Conservation (phyloP, 306 rosid genomes). For the Dalbergia oliveri region DNA sequence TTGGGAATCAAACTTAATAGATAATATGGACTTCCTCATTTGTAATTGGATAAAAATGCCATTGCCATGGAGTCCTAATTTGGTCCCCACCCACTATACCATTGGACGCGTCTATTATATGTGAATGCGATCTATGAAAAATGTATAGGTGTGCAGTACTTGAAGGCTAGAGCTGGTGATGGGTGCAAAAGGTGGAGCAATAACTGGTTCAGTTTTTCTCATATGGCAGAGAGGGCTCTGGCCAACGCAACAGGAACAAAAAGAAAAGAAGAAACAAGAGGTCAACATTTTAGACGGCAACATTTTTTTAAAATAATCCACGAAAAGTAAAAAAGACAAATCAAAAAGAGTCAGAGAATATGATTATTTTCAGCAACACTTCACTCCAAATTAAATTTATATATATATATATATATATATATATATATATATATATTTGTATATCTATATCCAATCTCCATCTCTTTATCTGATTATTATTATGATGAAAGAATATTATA, state of each 20-base stretch:
- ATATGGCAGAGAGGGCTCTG: background rate
- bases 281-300: constrained; percentile 24
- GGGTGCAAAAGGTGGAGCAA: constrained; percentile 32
- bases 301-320: background rate
- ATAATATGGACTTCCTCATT: background rate
- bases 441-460: background rate
- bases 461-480: constrained; percentile 40
- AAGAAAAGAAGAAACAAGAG: background rate
- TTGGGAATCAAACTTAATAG: background rate
- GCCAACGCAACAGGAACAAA: constrained; percentile 20
- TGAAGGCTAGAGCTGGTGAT: constrained; percentile 22
- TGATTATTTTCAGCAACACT: constrained; percentile 28
- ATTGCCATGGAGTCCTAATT: constrained; percentile 19
- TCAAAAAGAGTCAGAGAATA: background rate
- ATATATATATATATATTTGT: background rate
- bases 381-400: background rate
- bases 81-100: constrained; percentile 35
- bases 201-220: background rate
- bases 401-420: background rate
- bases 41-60: constrained; percentile 35
- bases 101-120: background rate
- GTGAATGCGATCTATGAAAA: background rate
- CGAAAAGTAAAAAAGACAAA: background rate
- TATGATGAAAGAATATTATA: constrained; percentile 13
- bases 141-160: background rate